Evolutionary conservation across 495 filamentous ascomycete genomes (phyloP), one percentile per base, ranked within the genome.

Genomic region (Tuber brumale): DNA sequence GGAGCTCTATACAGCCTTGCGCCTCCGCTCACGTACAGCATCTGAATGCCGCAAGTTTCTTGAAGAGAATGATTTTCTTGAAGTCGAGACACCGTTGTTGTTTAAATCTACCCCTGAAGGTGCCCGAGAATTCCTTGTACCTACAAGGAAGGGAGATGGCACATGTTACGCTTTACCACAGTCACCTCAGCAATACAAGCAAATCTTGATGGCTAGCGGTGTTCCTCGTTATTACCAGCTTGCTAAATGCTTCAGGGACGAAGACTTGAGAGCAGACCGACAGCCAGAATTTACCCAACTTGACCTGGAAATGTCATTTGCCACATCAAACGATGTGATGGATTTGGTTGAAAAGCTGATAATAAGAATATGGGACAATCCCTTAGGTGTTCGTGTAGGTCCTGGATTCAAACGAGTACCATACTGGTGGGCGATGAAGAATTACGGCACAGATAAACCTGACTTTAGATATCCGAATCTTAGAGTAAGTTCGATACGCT

Each of bases 51-150:
- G 90, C 31, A 81, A 86, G 39, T 83, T 87, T 16, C 84, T 95
- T 72, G 81, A 85, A 31, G 77, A 84, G 0, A 82, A 85, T 10
- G 85, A 84, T 0, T 97, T 97, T 79, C 83, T 89, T 9, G 92
- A 97, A 77, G 87, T 97, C 61, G 96, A 98, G 81, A 99, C 95
- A 0, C 95, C 95, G 3, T 83, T 97, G 21, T 86, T 99, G 23
- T 99, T 99, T 88, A 98, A 97, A 86, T 97, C 95, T 6, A 98
- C 96, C 0, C 95, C 95, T 0, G 95, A 99, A 85, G 95, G 95
- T 14, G 96, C 95, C 1, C 86, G 95, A 42, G 95, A 99, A 84
- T 99, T 98, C 77, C 81, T 99, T n/a, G 94, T 99, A 5, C 95
- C 95, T 0, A 96, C 95, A 0, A 86, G 95, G 35, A 75, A 79